Percentiles rank a stretch among this genome's conserved stretches.
Conservation (phyloP, 129 eudicot genomes). For the Helichrysum umbraculigerum region DNA sequence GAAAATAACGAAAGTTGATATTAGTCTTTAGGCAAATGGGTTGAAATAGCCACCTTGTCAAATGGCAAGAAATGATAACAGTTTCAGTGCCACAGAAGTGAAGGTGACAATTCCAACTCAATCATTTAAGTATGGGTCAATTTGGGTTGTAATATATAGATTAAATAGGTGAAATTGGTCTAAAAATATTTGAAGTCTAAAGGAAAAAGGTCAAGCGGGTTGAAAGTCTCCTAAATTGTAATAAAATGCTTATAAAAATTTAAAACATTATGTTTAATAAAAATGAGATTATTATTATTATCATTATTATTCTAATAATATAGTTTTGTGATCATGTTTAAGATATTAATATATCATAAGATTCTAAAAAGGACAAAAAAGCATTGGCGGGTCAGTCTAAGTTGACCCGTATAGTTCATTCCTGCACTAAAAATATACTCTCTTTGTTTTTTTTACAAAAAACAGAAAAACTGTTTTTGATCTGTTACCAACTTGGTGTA, state of each 20-base stretch:
- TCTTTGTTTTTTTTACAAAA: neutral
- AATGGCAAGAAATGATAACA: conserved; percentile 7
- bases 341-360: neutral
- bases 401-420: neutral
- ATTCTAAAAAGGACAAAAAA: neutral
- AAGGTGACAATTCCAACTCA: neutral
- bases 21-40: neutral
- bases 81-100: neutral
- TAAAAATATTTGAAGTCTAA: neutral
- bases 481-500: neutral
- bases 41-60: neutral
- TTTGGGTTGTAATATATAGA: neutral
- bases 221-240: neutral
- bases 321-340: neutral
- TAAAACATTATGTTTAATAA: neutral
- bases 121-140: neutral
- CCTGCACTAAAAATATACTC: neutral
- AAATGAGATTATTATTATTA: neutral
- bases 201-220: neutral
- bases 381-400: neutral
- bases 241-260: neutral
- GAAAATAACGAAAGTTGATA: neutral
- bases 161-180: neutral
- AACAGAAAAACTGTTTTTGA: neutral
- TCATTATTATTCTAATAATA: neutral